Base-by-base conservation (phyloP, 2,329 filamentous ascomycete genomes). In the Phyllosticta citrichinensis region DNA sequence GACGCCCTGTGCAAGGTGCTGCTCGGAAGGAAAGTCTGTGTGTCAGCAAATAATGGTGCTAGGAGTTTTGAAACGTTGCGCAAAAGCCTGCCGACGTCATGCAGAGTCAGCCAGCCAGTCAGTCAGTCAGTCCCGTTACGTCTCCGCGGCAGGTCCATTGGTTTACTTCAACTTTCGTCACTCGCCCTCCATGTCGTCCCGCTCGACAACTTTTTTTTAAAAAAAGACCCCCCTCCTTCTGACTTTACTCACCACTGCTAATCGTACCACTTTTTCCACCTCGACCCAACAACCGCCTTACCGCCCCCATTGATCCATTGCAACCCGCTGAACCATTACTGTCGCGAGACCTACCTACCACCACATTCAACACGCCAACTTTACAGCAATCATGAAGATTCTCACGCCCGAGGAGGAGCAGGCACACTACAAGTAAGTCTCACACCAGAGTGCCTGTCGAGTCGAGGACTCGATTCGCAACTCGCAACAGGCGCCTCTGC, bases 321-420 rank as follows among this genome's bases (percentile, higher is more conserved):
- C 9, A n/a, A 47, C n/a, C 14, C 40, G 14, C 14, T n/a, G 14
- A 17, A 47, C 40, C 8, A n/a, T n/a, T n/a, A n/a, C 40, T 47
- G 40, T 47, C 40, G 40, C 40, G 40, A 47, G 40, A 47, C 40
- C 40, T 24, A 53, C 24, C 12, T 27, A 22, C 22, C 8, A 20
- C 24, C 6, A 20, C 20, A 53, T 10, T 24, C n/a, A 27, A 12
- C 11, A 24, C 27, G 54, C 20, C 20, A 8, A 47, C 47, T 6
- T 10, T 30, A 30, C 27, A 8, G 30, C 24, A 75, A 81, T 57
- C 65, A 99, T 97, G 94, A 97, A 97, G 87, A 81, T 97, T 72
- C 83, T 97, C 73, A 95, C 89, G 69, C 91, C 93, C 74, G 91
- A 97, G 83, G 90, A 97, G 79, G 92, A 97, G 78, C 74, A 81